A percentile compares a stretch with the other conserved stretches of the same genome.
Conservation (phyloP, 2,329 filamentous ascomycete species). For the Aphanocladium album region DNA sequence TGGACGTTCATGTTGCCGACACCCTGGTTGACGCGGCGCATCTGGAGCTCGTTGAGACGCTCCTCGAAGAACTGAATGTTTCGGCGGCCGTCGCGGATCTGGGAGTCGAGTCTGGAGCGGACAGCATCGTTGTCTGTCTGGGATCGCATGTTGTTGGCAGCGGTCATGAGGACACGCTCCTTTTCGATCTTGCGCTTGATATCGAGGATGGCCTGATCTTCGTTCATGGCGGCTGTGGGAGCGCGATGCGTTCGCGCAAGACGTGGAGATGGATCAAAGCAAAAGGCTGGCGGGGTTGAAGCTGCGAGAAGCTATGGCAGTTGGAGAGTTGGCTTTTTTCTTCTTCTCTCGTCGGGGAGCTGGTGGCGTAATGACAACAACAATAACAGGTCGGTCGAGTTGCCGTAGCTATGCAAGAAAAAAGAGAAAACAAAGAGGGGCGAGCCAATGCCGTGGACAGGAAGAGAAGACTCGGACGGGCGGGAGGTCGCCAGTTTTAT, state of each 20-base stretch:
- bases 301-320: neutral
- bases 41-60: constrained; percentile 79
- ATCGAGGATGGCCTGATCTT: constrained; percentile 64
- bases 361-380: neutral
- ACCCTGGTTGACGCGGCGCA: constrained; percentile 67
- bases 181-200: constrained; percentile 97
- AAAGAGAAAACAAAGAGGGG: constrained; percentile 12
- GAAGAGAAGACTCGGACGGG: neutral
- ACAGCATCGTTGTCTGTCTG: constrained; percentile 92
- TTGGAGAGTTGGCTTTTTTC: neutral
- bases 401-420: neutral
- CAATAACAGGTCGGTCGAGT: neutral
- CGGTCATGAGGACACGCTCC: constrained; percentile 91
- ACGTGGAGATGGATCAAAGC: constrained; percentile 19
- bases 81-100: constrained; percentile 87
- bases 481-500: neutral
- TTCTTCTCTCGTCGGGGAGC: neutral
- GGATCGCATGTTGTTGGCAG: constrained; percentile 89
- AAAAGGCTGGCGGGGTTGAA: neutral
- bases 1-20: constrained; percentile 57
- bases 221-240: constrained; percentile 50
- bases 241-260: constrained; percentile 35
- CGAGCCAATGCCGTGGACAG: neutral
- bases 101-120: constrained; percentile 82
- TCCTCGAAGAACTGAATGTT: constrained; percentile 97